Percentiles rank a stretch among this genome's conserved stretches.
phyloP scores from a whole-genome alignment of 2,329 filamentous ascomycete genomes.

The Penicillium sp. region DNA sequence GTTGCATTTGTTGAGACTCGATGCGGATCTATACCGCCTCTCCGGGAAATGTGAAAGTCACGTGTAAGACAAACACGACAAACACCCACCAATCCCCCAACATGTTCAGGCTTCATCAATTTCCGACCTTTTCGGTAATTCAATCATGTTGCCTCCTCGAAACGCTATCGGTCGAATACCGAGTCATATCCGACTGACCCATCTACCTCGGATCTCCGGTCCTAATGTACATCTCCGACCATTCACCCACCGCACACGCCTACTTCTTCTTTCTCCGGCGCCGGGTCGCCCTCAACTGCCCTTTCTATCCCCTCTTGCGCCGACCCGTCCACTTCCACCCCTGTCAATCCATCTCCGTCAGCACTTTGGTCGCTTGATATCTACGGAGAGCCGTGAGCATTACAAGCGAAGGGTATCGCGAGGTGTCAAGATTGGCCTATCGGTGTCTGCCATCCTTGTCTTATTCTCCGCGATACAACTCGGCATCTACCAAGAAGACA shows the following conservation, averaged over 20 bases:
- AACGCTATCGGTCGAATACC: slow-evolving; percentile 43
- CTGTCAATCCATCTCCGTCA: slow-evolving; percentile 55
- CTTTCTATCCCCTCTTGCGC: slow-evolving; percentile 61
- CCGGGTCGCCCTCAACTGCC: slow-evolving; percentile 61
- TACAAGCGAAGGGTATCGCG: slow-evolving; percentile 56
- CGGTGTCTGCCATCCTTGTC: slow-evolving; percentile 66
- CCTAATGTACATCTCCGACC: slow-evolving; percentile 41
- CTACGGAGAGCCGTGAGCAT: slow-evolving; percentile 64
- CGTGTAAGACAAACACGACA: slow-evolving; percentile 7
- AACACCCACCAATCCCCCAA: neutral
- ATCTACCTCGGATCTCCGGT: slow-evolving; percentile 32
- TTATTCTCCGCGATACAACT: slow-evolving; percentile 62
- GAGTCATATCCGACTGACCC: slow-evolving; percentile 36
- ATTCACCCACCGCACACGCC: slow-evolving; percentile 59
- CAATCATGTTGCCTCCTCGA: slow-evolving; percentile 37
- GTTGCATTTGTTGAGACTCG: neutral
- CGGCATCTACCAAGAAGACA: slow-evolving; percentile 68
- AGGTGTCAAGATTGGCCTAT: slow-evolving; percentile 68
- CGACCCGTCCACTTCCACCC: slow-evolving; percentile 47
- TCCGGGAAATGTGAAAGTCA: neutral
- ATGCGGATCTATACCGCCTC: neutral
- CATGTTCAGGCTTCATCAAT: slow-evolving; percentile 1
- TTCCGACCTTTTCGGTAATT: neutral
- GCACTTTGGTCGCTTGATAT: slow-evolving; percentile 68
- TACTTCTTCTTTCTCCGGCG: slow-evolving; percentile 53